Evolutionary conservation across 352 stramenopile species (phyloP).

Genomic region (Phytophthora multivora): DNA sequence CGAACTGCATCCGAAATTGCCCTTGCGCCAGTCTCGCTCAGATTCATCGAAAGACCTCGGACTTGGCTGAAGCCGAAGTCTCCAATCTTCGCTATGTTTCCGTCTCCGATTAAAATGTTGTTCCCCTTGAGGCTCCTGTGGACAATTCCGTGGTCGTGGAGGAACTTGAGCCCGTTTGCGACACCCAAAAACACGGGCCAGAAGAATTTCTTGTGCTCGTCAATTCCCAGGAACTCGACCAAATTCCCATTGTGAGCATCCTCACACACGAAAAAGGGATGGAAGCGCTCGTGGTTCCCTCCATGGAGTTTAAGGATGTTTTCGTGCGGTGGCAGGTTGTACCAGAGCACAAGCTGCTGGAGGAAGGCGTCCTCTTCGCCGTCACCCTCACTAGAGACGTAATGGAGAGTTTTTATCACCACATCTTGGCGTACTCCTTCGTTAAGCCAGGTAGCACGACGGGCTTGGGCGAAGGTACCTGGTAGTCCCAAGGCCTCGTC

Average conservation of each 20-base stretch:
- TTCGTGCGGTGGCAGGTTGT: too few relatives aligned
- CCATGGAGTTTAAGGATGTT: neutral
- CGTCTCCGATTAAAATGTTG: constrained; percentile 5
- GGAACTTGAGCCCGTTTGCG: neutral
- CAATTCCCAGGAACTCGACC: neutral
- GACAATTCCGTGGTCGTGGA: neutral
- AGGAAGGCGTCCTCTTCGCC: too few relatives aligned
- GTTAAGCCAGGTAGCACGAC: too few relatives aligned
- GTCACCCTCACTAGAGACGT: too few relatives aligned
- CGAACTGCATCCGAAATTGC: neutral
- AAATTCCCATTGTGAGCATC: neutral
- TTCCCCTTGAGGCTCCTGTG: constrained; percentile 3
- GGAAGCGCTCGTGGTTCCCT: neutral
- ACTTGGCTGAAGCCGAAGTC: constrained; percentile 14
- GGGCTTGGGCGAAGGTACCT: too few relatives aligned
- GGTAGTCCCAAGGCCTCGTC: too few relatives aligned
- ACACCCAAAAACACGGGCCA: neutral
- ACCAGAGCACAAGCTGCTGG: too few relatives aligned
- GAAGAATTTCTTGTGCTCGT: neutral
- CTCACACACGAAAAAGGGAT: neutral
- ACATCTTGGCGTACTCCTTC: too few relatives aligned
- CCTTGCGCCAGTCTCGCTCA: neutral
- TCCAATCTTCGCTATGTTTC: neutral
- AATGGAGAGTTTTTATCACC: too few relatives aligned
- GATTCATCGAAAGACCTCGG: constrained; percentile 7